A percentile compares a stretch with the other conserved stretches of the same genome.
Conservation (phyloP, 2,329 filamentous ascomycete genomes). For the Xylaria hypoxylon region DNA sequence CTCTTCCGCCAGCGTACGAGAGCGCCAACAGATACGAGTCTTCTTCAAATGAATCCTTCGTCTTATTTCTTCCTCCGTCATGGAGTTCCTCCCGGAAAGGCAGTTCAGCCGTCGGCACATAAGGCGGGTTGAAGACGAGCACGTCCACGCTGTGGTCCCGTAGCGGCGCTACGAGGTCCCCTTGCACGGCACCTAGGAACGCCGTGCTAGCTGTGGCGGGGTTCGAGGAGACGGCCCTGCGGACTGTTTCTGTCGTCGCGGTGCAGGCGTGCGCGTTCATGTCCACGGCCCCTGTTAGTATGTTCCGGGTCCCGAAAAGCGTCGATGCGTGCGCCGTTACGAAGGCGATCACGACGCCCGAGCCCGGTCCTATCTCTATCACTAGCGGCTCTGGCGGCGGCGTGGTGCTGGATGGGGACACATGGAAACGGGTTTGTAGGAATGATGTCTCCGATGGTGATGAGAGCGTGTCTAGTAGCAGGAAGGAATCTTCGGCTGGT, state of each 20-base stretch:
- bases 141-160: slow-evolving; percentile 75
- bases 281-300: slow-evolving; percentile 83
- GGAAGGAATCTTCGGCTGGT: slow-evolving; percentile 94
- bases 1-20: slow-evolving; percentile 86
- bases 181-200: slow-evolving; percentile 75
- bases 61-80: slow-evolving; percentile 1
- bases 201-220: slow-evolving; percentile 42
- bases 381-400: slow-evolving; percentile 69
- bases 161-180: slow-evolving; percentile 76
- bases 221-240: slow-evolving; percentile 56
- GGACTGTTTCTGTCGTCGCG: slow-evolving; percentile 78
- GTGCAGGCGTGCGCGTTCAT: slow-evolving; percentile 85
- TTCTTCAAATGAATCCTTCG: slow-evolving; percentile 69
- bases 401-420: slow-evolving; percentile 28
- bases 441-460: slow-evolving; percentile 75
- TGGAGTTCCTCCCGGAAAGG: slow-evolving; percentile 62
- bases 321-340: slow-evolving; percentile 76
- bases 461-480: slow-evolving; percentile 91
- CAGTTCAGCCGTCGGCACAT: slow-evolving; percentile 85
- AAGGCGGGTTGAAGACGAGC: slow-evolving; percentile 95
- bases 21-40: slow-evolving; percentile 87
- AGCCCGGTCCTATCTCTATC: slow-evolving; percentile 89
- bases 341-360: slow-evolving; percentile 93
- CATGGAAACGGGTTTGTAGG: slow-evolving; percentile 71
- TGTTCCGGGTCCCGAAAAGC: slow-evolving; percentile 77